A percentile compares a stretch with the other conserved stretches of the same genome.
These are phyloP conservation scores for Macrophomina tecta DNA, from an alignment of 2,329 filamentous ascomycete species.

Conservation along the genomic window DNA sequence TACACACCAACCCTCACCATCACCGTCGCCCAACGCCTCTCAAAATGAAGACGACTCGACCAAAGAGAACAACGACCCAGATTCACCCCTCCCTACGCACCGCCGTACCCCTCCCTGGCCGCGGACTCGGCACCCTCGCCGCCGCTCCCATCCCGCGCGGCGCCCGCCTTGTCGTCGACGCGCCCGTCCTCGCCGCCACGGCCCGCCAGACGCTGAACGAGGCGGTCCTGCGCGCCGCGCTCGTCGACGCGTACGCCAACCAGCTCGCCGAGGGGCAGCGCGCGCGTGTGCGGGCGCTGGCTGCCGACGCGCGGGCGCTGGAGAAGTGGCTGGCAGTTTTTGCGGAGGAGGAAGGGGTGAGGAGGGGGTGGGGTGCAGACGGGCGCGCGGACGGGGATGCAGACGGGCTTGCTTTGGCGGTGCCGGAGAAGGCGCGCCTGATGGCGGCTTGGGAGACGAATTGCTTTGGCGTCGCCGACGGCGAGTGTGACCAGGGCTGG, in stretches of 20 bases:
- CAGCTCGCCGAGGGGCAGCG: neutral
- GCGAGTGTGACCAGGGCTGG: neutral
- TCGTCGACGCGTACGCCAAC: neutral
- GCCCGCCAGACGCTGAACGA: neutral
- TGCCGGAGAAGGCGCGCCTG: neutral
- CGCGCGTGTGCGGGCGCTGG: neutral
- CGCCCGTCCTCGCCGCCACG: conserved; percentile 40
- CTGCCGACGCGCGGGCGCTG: neutral
- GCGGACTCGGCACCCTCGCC: conserved; percentile 53
- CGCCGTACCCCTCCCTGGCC: conserved; percentile 39
- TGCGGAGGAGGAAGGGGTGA: neutral
- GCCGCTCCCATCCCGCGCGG: conserved; percentile 42
- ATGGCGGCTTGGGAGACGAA: neutral
- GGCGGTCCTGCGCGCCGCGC: neutral
- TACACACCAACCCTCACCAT: neutral
- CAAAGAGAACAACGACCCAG: neutral
- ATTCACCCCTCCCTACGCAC: conserved; percentile 31
- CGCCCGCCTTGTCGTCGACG: conserved; percentile 49
- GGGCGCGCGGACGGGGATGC: neutral
- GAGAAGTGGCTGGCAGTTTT: neutral
- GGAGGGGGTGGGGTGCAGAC: neutral
- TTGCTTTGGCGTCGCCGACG: neutral
- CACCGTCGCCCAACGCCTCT: neutral
- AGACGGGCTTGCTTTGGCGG: neutral
- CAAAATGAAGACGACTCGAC: neutral